Conservation (phyloP, 345 rosid genomes). For the Euclidium syriacum region DNA sequence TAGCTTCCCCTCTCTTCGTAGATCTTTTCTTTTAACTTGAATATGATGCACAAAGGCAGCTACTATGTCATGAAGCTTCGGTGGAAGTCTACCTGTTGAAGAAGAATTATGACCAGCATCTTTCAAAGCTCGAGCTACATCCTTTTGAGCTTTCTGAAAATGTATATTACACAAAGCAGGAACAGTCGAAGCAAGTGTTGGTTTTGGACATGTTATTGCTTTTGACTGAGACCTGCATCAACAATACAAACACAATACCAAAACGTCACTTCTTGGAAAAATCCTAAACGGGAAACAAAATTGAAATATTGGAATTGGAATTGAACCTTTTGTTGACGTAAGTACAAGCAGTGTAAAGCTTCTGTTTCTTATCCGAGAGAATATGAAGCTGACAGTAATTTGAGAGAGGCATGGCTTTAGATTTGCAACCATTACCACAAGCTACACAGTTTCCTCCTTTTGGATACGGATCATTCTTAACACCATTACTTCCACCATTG, state of each 20-base stretch:
- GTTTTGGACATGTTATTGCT: constrained; percentile 72
- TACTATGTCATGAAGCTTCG: constrained; percentile 65
- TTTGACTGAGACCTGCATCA: constrained; percentile 57
- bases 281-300: neutral
- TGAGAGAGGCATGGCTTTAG: constrained; percentile 80
- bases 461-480: constrained; percentile 8
- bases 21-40: constrained; percentile 62
- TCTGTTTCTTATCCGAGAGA: constrained; percentile 78
- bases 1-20: constrained; percentile 20
- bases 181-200: constrained; percentile 53
- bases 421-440: constrained; percentile 57
- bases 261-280: too few relatives aligned
- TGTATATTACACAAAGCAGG: constrained; percentile 62
- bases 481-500: constrained; percentile 4
- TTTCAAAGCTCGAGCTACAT: constrained; percentile 57
- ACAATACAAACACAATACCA: neutral
- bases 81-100: constrained; percentile 55
- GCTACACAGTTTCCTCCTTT: constrained; percentile 48
- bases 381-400: constrained; percentile 85
- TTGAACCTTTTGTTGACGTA: constrained; percentile 72
- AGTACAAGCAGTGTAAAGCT: constrained; percentile 81
- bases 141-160: constrained; percentile 69
- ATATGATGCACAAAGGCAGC: constrained; percentile 67
- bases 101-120: constrained; percentile 69
- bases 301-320: neutral